Evolutionary conservation across 306 rosid genomes (phyloP).

Genomic region (Lathyrus sativus): DNA sequence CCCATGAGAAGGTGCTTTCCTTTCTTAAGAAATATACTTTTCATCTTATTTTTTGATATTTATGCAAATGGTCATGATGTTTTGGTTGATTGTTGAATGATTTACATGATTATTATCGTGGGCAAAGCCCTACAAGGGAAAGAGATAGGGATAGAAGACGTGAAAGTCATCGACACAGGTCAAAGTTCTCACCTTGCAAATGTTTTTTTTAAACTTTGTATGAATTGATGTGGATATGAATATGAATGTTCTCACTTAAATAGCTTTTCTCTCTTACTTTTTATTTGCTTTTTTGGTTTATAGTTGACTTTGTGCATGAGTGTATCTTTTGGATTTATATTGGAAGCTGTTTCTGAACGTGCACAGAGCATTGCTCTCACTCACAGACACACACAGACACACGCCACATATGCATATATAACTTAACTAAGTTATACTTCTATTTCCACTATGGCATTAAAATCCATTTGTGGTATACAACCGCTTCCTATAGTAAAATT

Average conservation of each 20-base stretch:
- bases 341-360: conserved; percentile 61
- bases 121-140: conserved; percentile 84
- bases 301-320: conserved; percentile 15
- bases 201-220: conserved; percentile 1
- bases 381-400: not conserved
- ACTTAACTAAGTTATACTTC: conserved; percentile 32
- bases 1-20: conserved; percentile 63
- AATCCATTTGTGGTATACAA: conserved; percentile 63
- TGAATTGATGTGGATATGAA: conserved; percentile 16
- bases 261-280: not conserved
- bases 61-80: conserved; percentile 4
- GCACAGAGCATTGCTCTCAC: not conserved
- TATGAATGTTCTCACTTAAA: conserved; percentile 1
- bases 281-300: not conserved
- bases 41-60: not conserved
- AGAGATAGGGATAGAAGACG: conserved; percentile 92
- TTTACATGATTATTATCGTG: conserved; percentile 74
- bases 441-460: conserved; percentile 67
- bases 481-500: conserved; percentile 77
- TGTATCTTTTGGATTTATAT: conserved; percentile 8
- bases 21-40: conserved; percentile 21
- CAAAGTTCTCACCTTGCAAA: conserved; percentile 23
- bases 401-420: conserved; percentile 6
- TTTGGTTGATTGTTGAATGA: conserved; percentile 28
- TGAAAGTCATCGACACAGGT: conserved; percentile 92